A percentile compares a stretch with the other conserved stretches of the same genome.
phyloP scores from a whole-genome alignment of 2,329 filamentous ascomycete species.

The Cladosporium sp. region DNA sequence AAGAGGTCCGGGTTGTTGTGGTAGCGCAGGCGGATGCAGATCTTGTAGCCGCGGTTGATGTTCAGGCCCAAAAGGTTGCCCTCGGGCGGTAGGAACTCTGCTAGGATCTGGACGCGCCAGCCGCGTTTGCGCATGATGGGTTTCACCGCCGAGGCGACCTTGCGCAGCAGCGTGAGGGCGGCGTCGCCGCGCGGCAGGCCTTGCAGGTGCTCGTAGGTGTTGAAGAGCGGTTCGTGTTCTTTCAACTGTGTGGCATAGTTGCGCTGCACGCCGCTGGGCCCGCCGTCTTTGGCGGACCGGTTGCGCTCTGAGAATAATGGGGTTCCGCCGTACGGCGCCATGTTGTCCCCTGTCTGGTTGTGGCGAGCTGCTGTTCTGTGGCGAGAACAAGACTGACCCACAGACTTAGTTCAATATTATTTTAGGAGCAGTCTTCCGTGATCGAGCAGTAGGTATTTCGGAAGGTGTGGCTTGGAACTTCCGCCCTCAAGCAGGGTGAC shows the following conservation, averaged over 20 bases:
- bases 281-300: conserved; percentile 21
- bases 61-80: conserved; percentile 73
- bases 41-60: conserved; percentile 67
- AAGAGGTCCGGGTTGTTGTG: conserved; percentile 69
- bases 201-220: conserved; percentile 44
- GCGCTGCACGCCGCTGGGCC: conserved; percentile 28
- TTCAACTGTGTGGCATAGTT: conserved; percentile 33
- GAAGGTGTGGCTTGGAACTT: background rate
- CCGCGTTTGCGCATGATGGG: conserved; percentile 84
- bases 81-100: conserved; percentile 78
- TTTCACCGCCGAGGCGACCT: conserved; percentile 82
- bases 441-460: too few species aligned
- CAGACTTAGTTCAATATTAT: too few species aligned
- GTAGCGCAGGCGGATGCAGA: conserved; percentile 76
- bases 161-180: conserved; percentile 59
- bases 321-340: conserved; percentile 13
- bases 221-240: conserved; percentile 44
- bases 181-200: conserved; percentile 39
- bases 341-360: background rate
- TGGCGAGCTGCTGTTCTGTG: too few species aligned
- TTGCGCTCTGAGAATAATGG: conserved; percentile 20
- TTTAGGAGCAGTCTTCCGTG: too few species aligned
- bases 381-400: too few species aligned
- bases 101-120: conserved; percentile 73
- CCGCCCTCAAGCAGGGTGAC: background rate